Evolutionary conservation across 257 asterid species (phyloP), one percentile per base, ranked within the genome.

Genomic region (Salvia miltiorrhiza): DNA sequence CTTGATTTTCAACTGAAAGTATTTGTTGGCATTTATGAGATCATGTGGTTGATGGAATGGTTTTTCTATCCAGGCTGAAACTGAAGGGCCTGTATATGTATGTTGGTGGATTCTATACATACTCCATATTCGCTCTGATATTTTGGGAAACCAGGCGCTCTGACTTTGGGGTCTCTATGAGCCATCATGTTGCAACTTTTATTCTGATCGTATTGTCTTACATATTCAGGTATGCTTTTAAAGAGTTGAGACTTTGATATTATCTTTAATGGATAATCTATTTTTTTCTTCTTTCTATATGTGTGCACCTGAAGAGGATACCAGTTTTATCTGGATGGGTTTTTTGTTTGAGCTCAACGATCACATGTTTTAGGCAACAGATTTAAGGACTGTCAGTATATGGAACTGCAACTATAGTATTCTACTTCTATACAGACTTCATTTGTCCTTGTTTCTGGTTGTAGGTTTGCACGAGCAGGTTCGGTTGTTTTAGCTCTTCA

Each of bases 61-160:
- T 48, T 73, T 76, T 39, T 72, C 24, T 70, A 49, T 57, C 71
- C 85, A 94, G 99, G 90, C 79, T 86, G 78, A 94, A 94, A 82
- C 81, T 91, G 81, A 94, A 94, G 86, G 97, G 83, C 52, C 85
- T 89, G 7, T 94, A 94, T 64, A 86, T 91, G 97, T 94, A 86
- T 69, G 71, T 66, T 37, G 95, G 98, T 66, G 99, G 99, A 62
- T 94, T 94, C 86, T 94, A 94, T 72, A 67, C 90, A 24, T 94
- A 91, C 80, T 91, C 99, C 72, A 94, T 94, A 67, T 94, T 94
- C 73, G 99, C 99, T 23, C 88, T 94, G 60, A 78, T 94, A 59
- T 94, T 85, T 63, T 94, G 99, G 99, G 99, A 94, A 78, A 94
- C 98, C 13, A 89, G 97, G 83, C 97, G 99, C 71, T 80, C 98